These are phyloP conservation scores for Aspergillus niger DNA, from an alignment of 2,329 filamentous ascomycete genomes.

Conservation along the genomic window DNA sequence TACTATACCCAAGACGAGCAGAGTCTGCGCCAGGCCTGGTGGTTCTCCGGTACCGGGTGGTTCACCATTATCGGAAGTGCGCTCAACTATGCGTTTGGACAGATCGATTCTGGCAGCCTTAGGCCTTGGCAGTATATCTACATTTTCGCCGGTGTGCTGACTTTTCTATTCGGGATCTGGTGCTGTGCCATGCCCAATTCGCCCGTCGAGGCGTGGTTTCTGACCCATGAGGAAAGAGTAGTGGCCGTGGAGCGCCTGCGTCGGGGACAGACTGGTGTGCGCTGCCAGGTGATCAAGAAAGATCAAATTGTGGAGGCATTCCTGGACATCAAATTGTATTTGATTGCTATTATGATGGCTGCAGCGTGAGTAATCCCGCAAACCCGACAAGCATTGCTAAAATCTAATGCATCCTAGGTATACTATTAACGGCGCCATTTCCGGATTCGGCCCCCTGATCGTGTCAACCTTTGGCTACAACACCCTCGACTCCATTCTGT, in stretches of 20 bases:
- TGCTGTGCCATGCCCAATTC: slow-evolving; percentile 69
- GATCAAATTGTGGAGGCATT: slow-evolving; percentile 61
- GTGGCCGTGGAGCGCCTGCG: slow-evolving; percentile 66
- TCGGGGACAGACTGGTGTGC: slow-evolving; percentile 63
- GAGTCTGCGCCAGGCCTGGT: slow-evolving; percentile 65
- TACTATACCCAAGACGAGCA: slow-evolving; percentile 69
- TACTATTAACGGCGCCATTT: slow-evolving; percentile 71
- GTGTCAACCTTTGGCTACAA: slow-evolving; percentile 70
- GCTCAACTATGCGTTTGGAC: slow-evolving; percentile 68
- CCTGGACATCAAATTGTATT: slow-evolving; percentile 63
- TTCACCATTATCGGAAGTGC: slow-evolving; percentile 65
- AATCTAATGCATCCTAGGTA: slow-evolving; percentile 46
- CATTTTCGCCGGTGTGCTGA: slow-evolving; percentile 64
- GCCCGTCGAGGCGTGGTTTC: slow-evolving; percentile 69
- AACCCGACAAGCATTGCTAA: neutral
- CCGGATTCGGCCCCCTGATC: slow-evolving; percentile 70
- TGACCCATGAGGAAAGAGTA: slow-evolving; percentile 63
- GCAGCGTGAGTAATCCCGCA: slow-evolving; percentile 50
- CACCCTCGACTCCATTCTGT: slow-evolving; percentile 66
- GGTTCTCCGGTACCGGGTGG: slow-evolving; percentile 62
- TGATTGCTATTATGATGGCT: slow-evolving; percentile 68
- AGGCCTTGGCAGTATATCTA: slow-evolving; percentile 72
- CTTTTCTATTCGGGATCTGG: slow-evolving; percentile 64
- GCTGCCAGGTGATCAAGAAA: slow-evolving; percentile 62
- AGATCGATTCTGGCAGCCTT: slow-evolving; percentile 58